Conservation (phyloP, 176 grass and related monocot genomes). For the Themeda triandra region DNA sequence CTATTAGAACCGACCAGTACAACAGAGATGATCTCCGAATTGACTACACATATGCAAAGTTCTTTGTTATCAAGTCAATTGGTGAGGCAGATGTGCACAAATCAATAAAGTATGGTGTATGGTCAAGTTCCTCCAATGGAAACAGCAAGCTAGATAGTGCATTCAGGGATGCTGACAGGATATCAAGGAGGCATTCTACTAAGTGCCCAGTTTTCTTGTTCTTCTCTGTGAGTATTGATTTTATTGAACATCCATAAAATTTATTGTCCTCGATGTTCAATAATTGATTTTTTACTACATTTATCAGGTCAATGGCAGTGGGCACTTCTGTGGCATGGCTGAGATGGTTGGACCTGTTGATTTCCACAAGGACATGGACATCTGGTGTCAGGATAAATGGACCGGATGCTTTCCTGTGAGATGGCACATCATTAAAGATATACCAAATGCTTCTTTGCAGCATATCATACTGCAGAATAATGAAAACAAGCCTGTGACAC, state of each 20-base stretch:
- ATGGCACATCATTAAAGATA: constrained; percentile 95
- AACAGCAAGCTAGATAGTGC: constrained; percentile 62
- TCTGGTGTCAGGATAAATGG: constrained; percentile 33
- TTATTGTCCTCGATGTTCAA: not conserved
- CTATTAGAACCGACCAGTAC: constrained; percentile 53
- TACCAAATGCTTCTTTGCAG: constrained; percentile 60
- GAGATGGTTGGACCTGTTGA: constrained; percentile 90
- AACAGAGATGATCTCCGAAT: constrained; percentile 59
- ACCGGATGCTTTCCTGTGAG: not conserved
- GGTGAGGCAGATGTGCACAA: constrained; percentile 83
- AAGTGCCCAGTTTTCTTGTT: constrained; percentile 88
- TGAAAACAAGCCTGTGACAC: constrained; percentile 92
- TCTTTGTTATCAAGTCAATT: constrained; percentile 89
- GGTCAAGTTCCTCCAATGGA: constrained; percentile 74
- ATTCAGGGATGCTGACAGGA: constrained; percentile 64
- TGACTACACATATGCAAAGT: constrained; percentile 76
- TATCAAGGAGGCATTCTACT: constrained; percentile 44
- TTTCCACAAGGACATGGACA: constrained; percentile 57
- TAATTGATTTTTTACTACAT: constrained; percentile 13
- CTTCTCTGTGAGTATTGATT: constrained; percentile 76
- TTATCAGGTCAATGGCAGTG: constrained; percentile 34
- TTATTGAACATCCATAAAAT: not conserved
- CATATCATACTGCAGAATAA: constrained; percentile 66
- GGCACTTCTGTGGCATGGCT: constrained; percentile 93
- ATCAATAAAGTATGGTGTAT: constrained; percentile 81